Conservation (phyloP, 768 basidiomycete genomes). For the Termitomyces bulborhizus region DNA sequence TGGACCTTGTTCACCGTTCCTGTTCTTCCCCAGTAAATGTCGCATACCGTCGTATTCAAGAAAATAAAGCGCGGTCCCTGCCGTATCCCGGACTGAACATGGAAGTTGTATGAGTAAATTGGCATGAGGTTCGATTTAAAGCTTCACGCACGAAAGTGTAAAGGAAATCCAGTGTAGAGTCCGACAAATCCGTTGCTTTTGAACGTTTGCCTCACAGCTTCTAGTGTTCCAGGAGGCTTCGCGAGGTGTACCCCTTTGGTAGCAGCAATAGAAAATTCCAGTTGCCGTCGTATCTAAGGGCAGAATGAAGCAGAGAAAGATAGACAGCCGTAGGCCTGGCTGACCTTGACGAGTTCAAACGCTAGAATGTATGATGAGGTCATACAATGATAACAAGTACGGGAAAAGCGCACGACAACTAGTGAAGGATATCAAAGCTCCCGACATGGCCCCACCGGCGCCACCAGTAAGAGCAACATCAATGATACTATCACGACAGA, state of each 20-base stretch:
- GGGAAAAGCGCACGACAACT: conserved; percentile 70
- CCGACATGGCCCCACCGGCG: conserved; percentile 82
- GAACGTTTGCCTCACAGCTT: conserved; percentile 79
- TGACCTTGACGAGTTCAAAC: conserved; percentile 93
- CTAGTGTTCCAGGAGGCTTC: conserved; percentile 73
- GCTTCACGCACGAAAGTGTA: conserved; percentile 73
- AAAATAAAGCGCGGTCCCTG: conserved; percentile 89
- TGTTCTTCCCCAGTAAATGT: conserved; percentile 72
- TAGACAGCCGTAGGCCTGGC: conserved; percentile 5
- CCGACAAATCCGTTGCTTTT: conserved; percentile 54
- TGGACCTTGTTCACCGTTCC: conserved; percentile 73
- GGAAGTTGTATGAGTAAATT: not conserved
- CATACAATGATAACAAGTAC: not conserved
- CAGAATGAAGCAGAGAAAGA: conserved; percentile 3
- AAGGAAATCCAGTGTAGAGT: conserved; percentile 76
- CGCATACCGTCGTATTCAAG: conserved; percentile 92
- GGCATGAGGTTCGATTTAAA: not conserved
- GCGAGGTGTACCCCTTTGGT: conserved; percentile 63
- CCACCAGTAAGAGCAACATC: conserved; percentile 77
- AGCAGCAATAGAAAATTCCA: conserved; percentile 88
- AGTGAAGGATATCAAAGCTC: conserved; percentile 82
- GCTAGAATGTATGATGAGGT: conserved; percentile 32
- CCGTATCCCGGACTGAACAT: conserved; percentile 73
- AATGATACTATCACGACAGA: conserved; percentile 51
- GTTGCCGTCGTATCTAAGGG: conserved; percentile 77